phyloP scores from a whole-genome alignment of 371 early-diverging fungal species.

The Funneliformis caledonium region DNA sequence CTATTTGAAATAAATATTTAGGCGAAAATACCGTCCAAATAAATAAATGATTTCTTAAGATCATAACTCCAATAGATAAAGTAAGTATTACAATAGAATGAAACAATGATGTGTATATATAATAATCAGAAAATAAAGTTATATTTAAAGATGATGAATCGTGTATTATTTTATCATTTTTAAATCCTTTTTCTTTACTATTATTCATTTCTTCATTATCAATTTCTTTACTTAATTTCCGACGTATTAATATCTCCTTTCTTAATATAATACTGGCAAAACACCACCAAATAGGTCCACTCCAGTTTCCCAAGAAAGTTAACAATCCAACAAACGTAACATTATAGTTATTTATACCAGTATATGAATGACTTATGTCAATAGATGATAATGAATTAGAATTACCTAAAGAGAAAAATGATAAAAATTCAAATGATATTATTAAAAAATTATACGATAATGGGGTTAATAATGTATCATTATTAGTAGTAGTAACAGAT shows the following conservation, averaged over 20 bases:
- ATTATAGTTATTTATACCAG: constrained; percentile 72
- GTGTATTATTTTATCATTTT: neutral
- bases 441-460: constrained; percentile 7
- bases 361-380: constrained; percentile 79
- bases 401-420: constrained; percentile 77
- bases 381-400: constrained; percentile 80
- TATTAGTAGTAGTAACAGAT: too few species aligned
- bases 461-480: neutral
- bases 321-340: constrained; percentile 65
- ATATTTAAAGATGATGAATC: neutral
- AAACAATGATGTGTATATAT: constrained; percentile 53
- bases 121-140: constrained; percentile 40
- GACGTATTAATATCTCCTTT: neutral
- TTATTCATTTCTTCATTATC: constrained; percentile 39
- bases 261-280: constrained; percentile 52
- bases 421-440: constrained; percentile 51
- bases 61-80: constrained; percentile 67
- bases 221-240: constrained; percentile 28
- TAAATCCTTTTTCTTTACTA: neutral
- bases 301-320: constrained; percentile 74
- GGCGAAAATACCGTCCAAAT: constrained; percentile 90
- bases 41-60: constrained; percentile 76
- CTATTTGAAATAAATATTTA: constrained; percentile 76
- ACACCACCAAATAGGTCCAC: constrained; percentile 74
- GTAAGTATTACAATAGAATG: constrained; percentile 57